phyloP scores from a whole-genome alignment of 352 stramenopile genomes.

The Saprolegnia diclina region DNA sequence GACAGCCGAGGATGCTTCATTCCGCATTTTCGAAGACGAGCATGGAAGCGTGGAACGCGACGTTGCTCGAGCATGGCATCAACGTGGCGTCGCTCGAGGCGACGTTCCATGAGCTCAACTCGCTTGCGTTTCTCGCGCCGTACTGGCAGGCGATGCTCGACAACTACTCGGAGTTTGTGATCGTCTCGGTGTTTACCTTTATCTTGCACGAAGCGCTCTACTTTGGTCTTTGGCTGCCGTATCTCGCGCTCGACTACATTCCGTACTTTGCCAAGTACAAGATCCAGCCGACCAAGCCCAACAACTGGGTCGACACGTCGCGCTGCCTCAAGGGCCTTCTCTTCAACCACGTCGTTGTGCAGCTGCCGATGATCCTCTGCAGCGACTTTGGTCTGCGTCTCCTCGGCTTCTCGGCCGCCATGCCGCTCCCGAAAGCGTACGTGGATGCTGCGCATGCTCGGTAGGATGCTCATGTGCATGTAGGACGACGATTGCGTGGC shows the following conservation, averaged over 20 bases:
- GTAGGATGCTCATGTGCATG: neutral
- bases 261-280: slow-evolving; percentile 29
- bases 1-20: neutral
- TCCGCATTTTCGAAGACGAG: neutral
- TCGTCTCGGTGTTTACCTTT: slow-evolving; percentile 27
- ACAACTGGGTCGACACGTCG: slow-evolving; percentile 14
- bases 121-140: slow-evolving; percentile 21
- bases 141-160: slow-evolving; percentile 27
- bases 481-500: slow-evolving; percentile 27
- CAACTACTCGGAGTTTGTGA: slow-evolving; percentile 27
- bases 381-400: slow-evolving; percentile 25
- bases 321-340: slow-evolving; percentile 26
- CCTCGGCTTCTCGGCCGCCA: slow-evolving; percentile 20
- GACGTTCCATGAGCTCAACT: slow-evolving; percentile 27
- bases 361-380: slow-evolving; percentile 29
- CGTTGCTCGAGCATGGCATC: slow-evolving; percentile 24
- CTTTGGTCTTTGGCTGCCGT: slow-evolving; percentile 28
- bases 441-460: neutral
- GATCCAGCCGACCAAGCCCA: slow-evolving; percentile 25
- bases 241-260: slow-evolving; percentile 26
- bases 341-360: slow-evolving; percentile 28
- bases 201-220: slow-evolving; percentile 28
- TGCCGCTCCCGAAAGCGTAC: slow-evolving; percentile 17
- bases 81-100: slow-evolving; percentile 10
- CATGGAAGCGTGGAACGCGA: slow-evolving; percentile 26